Evolutionary conservation across 345 rosid genomes (phyloP), one percentile per base, ranked within the genome.

Genomic region (Gossypium sturtianum): DNA sequence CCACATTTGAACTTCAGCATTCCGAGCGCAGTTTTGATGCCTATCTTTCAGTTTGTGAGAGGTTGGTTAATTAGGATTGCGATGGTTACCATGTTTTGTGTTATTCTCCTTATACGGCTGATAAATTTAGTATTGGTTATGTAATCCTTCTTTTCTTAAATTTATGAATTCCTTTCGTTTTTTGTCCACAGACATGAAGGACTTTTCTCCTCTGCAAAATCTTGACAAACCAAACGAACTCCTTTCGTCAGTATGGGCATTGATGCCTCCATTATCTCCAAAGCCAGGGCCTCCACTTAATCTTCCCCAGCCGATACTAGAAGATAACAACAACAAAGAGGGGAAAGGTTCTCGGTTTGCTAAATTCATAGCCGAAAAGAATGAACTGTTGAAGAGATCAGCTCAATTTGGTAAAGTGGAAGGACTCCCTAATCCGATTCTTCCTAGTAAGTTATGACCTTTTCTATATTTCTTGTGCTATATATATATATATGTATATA

Each of bases 1-100:
- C 99, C 99, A 0, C 89, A 93, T 83, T 82, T 95, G 77, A 95
- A 95, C 81, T 95, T 95, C 84, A 90, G 93, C 94, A 93, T 95
- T 77, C 98, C 99, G 15, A 87, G 91, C 77, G 94, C 89, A 20
- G 87, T 84, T 74, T 80, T 93, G 84, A 86, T 81, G 38, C 96
- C 98, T 5, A 83, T 93, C 80, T 87, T 95, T 68, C 83, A 84
- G 83, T 95, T 87, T 80, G 88, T 96, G 41, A 79, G 79, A 93
- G 96, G 97, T 93, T 69, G 66, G 84, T 78, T 65, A 59, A 62
- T n/a, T 13, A 19, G 4, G 57, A 68, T 9, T 49, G 43, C 2
- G 2, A 16, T 9, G 13, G 20, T 53, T 25, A 29, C 58, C 52
- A 16, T 9, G 61, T 19, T 54, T 73, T 34, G 38, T 27, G 58